Evolutionary conservation across 306 rosid genomes (phyloP), one percentile per base, ranked within the genome.

Genomic region (Dryas octopetala): DNA sequence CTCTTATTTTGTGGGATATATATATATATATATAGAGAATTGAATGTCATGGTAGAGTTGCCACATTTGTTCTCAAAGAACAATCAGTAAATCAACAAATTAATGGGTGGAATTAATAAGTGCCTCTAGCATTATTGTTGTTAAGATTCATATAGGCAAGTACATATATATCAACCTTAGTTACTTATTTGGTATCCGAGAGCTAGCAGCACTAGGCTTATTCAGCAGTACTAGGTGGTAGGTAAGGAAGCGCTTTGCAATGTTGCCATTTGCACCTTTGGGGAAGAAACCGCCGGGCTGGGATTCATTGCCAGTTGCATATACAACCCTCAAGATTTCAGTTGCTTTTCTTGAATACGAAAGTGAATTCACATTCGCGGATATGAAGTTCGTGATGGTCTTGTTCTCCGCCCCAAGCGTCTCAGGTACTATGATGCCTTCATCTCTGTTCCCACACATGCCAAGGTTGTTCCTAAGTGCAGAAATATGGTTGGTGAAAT

Each of bases 371-470:
- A 26, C 5, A 66, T 80, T 50, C 0, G 84, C 79, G 5, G 84
- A 68, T 6, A 83, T 52, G 19, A 78, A 14, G 51, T 83, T 78
- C 16, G 78, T 83, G 15, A 41, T 5, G 5, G 83, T 83, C 14
- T 52, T 68, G 9, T 72, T 67, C 58, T 66, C 83, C 0, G 83
- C 83, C 40, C 81, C 86, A 0, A 78, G 74, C 32, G 1, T 44
- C 12, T 5, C 41, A 41, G 83, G 78, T 3, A 72, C 83, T 8
- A 16, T 4, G 6, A 79, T 14, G 7, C 86, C 86, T 79, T 83
- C 83, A n/a, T 83, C 83, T 76, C 71, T 71, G 54, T 44, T 54
- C 7, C 81, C 87, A 49, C 80, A 74, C 41, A 5, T 68, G 7
- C 8, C 80, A 2, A 84, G 67, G 50, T 26, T 40, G 78, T 76